phyloP scores from a whole-genome alignment of 306 rosid species.

The Crataegus laevigata region DNA sequence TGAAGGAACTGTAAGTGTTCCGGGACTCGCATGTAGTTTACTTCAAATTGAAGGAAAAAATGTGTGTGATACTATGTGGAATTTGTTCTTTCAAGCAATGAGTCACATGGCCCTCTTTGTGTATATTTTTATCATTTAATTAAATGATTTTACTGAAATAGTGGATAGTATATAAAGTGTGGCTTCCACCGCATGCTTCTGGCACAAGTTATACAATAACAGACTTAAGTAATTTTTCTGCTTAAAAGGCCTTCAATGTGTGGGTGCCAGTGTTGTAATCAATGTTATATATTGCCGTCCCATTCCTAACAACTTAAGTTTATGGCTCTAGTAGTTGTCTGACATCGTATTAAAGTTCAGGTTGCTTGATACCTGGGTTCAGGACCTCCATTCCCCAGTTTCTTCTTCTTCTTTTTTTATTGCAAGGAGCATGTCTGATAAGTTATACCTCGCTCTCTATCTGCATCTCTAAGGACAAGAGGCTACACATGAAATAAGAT shows the following conservation, averaged over 20 bases:
- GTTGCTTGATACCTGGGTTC: not conserved
- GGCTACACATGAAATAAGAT: not conserved
- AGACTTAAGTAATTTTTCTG: not conserved
- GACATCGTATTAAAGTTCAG: not conserved
- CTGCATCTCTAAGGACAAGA: not conserved
- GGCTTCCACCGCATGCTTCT: not conserved
- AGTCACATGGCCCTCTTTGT: not conserved
- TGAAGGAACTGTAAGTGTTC: constrained; percentile 74
- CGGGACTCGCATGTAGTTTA: constrained; percentile 6
- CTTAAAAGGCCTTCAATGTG: not conserved
- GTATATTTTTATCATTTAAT: not conserved
- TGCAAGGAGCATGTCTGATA: not conserved
- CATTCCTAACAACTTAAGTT: not conserved
- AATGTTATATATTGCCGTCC: not conserved
- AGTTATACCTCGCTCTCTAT: not conserved
- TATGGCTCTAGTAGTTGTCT: not conserved
- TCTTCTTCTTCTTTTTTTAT: not conserved
- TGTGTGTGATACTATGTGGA: not conserved
- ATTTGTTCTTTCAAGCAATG: not conserved
- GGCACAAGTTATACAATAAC: not conserved
- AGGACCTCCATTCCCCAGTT: not conserved
- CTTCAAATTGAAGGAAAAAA: not conserved
- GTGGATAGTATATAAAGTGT: not conserved
- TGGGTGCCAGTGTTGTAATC: not conserved
- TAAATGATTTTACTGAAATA: not conserved